Conservation (phyloP, 1,284 basidiomycete species). For the Sutorius eximius region DNA sequence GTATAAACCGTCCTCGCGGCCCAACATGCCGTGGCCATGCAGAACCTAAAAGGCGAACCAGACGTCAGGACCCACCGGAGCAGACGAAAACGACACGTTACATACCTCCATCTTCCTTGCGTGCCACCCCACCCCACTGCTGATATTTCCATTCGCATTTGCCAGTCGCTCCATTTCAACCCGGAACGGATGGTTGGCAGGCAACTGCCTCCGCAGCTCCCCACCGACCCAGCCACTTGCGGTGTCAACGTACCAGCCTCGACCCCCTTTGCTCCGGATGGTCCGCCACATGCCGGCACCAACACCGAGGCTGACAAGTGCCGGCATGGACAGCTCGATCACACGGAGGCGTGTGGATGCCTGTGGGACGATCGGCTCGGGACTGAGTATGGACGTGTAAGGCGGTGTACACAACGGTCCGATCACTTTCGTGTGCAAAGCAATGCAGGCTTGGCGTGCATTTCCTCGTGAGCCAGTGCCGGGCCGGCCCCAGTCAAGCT, state of each 20-base stretch:
- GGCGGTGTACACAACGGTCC: slow-evolving; percentile 79
- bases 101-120: slow-evolving; percentile 95
- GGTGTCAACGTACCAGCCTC: slow-evolving; percentile 94
- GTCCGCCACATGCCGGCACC: slow-evolving; percentile 87
- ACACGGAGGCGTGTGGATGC: slow-evolving; percentile 82
- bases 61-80: slow-evolving; percentile 2
- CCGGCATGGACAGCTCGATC: slow-evolving; percentile 79
- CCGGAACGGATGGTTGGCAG: slow-evolving; percentile 63
- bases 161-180: slow-evolving; percentile 72
- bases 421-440: slow-evolving; percentile 71
- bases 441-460: slow-evolving; percentile 57
- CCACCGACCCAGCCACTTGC: slow-evolving; percentile 77
- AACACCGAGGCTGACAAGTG: slow-evolving; percentile 69
- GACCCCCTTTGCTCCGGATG: slow-evolving; percentile 85
- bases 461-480: slow-evolving; percentile 40
- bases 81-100: slow-evolving; percentile 4
- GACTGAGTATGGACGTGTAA: slow-evolving; percentile 57
- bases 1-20: slow-evolving; percentile 89
- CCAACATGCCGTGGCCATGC: slow-evolving; percentile 87
- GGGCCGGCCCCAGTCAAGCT: slow-evolving; percentile 57
- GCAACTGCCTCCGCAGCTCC: slow-evolving; percentile 61
- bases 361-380: slow-evolving; percentile 35
- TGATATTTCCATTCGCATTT: slow-evolving; percentile 84
- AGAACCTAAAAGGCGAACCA: slow-evolving; percentile 52
- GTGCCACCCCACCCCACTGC: slow-evolving; percentile 92